Evolutionary conservation across 2,329 filamentous ascomycete species (phyloP).

Genomic region (Xylaria digitata): DNA sequence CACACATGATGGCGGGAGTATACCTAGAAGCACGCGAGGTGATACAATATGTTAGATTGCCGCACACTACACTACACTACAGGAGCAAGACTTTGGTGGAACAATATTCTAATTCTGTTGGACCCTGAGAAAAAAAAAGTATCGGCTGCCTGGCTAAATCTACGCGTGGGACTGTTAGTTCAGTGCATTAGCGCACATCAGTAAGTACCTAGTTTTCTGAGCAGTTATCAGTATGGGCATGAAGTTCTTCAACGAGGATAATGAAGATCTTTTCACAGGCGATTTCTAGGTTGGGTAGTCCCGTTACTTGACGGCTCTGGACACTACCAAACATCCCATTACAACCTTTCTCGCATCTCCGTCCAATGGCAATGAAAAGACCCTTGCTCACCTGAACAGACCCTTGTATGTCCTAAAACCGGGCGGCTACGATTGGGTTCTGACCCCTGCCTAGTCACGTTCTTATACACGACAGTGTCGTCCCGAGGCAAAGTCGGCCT

Average conservation of each 20-base stretch:
- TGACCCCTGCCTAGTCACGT: slow-evolving; percentile 35
- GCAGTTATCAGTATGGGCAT: slow-evolving; percentile 13
- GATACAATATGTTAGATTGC: background rate
- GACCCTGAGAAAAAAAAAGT: background rate
- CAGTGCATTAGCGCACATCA: background rate
- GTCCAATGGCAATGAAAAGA: slow-evolving; percentile 47
- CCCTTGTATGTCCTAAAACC: slow-evolving; percentile 42
- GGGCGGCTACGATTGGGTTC: slow-evolving; percentile 48
- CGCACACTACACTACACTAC: background rate
- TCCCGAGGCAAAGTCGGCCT: slow-evolving; percentile 36
- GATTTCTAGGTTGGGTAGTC: slow-evolving; percentile 29
- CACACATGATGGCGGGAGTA: slow-evolving; percentile 34
- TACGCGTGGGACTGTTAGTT: slow-evolving; percentile 13
- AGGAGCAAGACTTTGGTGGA: background rate
- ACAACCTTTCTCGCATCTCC: slow-evolving; percentile 40
- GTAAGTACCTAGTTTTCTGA: background rate
- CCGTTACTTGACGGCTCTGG: slow-evolving; percentile 46
- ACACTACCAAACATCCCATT: slow-evolving; percentile 37
- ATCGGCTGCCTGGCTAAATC: slow-evolving; percentile 17
- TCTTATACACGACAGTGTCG: slow-evolving; percentile 42
- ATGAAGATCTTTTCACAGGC: slow-evolving; percentile 39
- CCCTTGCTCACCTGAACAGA: slow-evolving; percentile 48
- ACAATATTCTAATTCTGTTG: slow-evolving; percentile 13
- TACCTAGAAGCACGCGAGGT: background rate
- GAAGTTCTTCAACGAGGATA: slow-evolving; percentile 37